Evolutionary conservation across 2,329 filamentous ascomycete species (phyloP).

Genomic region (Penicillium sp.): DNA sequence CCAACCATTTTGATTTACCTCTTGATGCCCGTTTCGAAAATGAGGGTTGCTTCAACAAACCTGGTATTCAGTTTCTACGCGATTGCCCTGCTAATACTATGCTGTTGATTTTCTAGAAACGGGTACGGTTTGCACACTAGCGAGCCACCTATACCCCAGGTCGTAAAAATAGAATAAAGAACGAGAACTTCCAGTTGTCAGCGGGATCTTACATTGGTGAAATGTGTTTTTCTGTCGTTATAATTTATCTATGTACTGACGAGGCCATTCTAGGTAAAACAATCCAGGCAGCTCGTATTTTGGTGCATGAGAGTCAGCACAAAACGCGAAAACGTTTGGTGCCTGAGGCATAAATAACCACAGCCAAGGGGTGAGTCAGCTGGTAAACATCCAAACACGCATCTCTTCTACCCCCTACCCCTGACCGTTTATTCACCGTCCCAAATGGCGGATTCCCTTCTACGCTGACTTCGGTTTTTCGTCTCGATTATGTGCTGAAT

Average conservation of each 20-base stretch:
- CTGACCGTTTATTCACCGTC: neutral
- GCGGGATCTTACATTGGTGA: no score
- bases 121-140: no score
- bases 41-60: no score
- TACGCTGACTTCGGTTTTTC: slow-evolving; percentile 1
- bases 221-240: neutral
- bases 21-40: no score
- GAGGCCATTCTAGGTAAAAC: neutral
- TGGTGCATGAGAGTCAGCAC: no score
- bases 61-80: no score
- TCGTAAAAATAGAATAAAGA: no score
- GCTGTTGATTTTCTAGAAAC: no score
- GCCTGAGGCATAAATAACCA: slow-evolving; percentile 5
- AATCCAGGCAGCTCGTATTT: neutral
- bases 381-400: neutral
- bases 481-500: slow-evolving; percentile 7
- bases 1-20: no score
- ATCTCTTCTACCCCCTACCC: neutral
- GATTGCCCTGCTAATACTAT: no score
- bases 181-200: no score
- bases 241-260: slow-evolving; percentile 2
- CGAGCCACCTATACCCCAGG: no score
- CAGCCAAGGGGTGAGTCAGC: slow-evolving; percentile 4
- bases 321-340: slow-evolving; percentile 1
- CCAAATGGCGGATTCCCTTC: neutral